Percentiles rank a stretch among this genome's conserved stretches.
phyloP scores from a whole-genome alignment of 2,329 filamentous ascomycete genomes.

The Cryoendolithus antarcticus region DNA sequence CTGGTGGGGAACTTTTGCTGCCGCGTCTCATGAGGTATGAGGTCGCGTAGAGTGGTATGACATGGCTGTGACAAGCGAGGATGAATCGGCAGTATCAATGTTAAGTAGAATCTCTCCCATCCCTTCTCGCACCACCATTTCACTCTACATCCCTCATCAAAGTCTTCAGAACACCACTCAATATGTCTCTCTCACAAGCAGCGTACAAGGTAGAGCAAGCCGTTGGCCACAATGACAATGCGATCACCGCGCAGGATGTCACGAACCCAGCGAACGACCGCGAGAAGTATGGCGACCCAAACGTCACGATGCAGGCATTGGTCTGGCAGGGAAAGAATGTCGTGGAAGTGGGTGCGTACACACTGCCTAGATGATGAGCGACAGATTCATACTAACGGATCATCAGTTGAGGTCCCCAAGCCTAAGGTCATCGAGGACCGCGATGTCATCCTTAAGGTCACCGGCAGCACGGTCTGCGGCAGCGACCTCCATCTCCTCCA shows the following conservation, averaged over 20 bases:
- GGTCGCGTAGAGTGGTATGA: too few relatives aligned
- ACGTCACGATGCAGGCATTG: conserved; percentile 60
- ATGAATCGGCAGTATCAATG: too few relatives aligned
- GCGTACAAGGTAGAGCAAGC: conserved; percentile 55
- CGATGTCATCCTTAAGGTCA: conserved; percentile 74
- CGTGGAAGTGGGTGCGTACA: conserved; percentile 49
- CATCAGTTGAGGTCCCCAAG: conserved; percentile 49
- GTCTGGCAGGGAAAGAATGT: conserved; percentile 73
- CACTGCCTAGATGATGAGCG: neutral
- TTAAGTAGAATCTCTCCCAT: too few relatives aligned
- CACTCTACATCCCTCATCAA: neutral
- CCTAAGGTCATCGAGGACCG: conserved; percentile 59
- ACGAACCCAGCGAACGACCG: conserved; percentile 46
- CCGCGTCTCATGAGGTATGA: too few relatives aligned
- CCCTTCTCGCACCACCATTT: too few relatives aligned
- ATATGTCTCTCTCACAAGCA: conserved; percentile 46
- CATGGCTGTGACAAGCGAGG: too few relatives aligned
- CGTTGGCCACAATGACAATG: conserved; percentile 55
- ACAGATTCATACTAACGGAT: neutral
- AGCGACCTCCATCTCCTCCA: conserved; percentile 48
- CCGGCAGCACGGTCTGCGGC: conserved; percentile 50
- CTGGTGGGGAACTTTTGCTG: too few relatives aligned
- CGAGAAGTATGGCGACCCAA: conserved; percentile 36
- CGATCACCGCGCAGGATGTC: conserved; percentile 56
- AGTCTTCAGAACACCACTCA: conserved; percentile 3